Evolutionary conservation across 2,329 filamentous ascomycete species (phyloP), one percentile per base, ranked within the genome.

Genomic region (Penicillium fuscoglaucum): DNA sequence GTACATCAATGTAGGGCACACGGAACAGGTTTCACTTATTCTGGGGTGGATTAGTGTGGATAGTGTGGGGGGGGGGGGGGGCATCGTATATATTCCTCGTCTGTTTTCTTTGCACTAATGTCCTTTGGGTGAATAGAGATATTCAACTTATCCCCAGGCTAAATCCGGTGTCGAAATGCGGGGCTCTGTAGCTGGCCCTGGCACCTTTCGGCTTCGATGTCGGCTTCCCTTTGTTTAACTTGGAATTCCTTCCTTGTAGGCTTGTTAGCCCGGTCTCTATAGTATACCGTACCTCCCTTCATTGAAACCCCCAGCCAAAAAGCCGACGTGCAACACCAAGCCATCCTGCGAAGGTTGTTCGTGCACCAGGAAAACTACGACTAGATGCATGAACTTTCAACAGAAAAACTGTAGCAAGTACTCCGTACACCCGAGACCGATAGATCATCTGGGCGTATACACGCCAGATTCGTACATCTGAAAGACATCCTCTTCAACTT

Each of bases 51-150:
- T 41, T 7, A 19, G 12, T 40, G 55, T 48, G 41, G 43, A 49
- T 82, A 17, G 82, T 79, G 3, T 79, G 74, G 19, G 19, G 54
- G 80, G 80, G 54, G 80, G 80, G 80, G 81, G 17, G 12, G 29
- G 19, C 17, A 46, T 35, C 10, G 6, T 35, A 33, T 19, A 39
- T 24, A 13, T 37, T 6, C 24, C 15, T 19, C 3, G 13, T 41
- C n/a, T 31, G 17, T 21, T 21, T 24, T 13, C 4, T 29, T 31
- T 46, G 28, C 19, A 31, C 28, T 31, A 46, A 21, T 17, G 33
- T 19, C 43, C 2, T 9, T 26, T 7, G 8, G 43, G n/a, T 39
- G 9, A 39, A 44, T 9, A 28, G 17, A 29, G 26, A 19, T 19
- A 13, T 19, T 13, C 15, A 45, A 46, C 26, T 10, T 12, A n/a